Evolutionary conservation across 805 yeast genomes (phyloP), one percentile per base, ranked within the genome.

Genomic region (Barnettozyma pratensis): DNA sequence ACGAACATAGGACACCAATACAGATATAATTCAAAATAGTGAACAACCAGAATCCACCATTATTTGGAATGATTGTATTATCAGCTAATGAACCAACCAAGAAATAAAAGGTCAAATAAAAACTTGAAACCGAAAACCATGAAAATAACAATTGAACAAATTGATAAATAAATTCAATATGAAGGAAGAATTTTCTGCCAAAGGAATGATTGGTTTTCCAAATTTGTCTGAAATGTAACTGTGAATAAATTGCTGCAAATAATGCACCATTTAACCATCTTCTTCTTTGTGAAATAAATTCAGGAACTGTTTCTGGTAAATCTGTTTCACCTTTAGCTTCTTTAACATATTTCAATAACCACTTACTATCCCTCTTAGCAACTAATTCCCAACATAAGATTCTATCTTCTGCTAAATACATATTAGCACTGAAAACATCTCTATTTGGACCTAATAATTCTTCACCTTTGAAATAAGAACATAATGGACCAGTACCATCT

Each of bases 251-350:
- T 4, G 98, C 98, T 1, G 99, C 98, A 71, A 94, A 94, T 63
- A 94, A 79, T 2, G 99, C 96, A 65, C 99, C 99, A 67, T 92
- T 92, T 52, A 92, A 77, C 99, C 99, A 92, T 74, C 99, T 83
- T 72, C 99, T 85, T 72, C 99, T 84, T 71, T 92, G 99, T 48
- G 94, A 80, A 46, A 92, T 87, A 62, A 94, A 89, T 63, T 94
- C 98, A n/a, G 96, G 85, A 40, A 91, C 76, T n/a, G 77, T 74
- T 61, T 91, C 97, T 7, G 98, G 98, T 44, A 90, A 96, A 77
- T 92, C 98, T 2, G 98, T 92, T 66, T 91, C 97, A 58, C 97
- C 98, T 44, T 83, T 85, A 12, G 97, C 97, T 59, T 82, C 89
- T 59, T 87, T 86, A 47, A 92, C 97, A 64, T 90, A 92, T 60